These are phyloP conservation scores for Termitomyces sp. DNA, from an alignment of 768 basidiomycete genomes.

Conservation along the genomic window DNA sequence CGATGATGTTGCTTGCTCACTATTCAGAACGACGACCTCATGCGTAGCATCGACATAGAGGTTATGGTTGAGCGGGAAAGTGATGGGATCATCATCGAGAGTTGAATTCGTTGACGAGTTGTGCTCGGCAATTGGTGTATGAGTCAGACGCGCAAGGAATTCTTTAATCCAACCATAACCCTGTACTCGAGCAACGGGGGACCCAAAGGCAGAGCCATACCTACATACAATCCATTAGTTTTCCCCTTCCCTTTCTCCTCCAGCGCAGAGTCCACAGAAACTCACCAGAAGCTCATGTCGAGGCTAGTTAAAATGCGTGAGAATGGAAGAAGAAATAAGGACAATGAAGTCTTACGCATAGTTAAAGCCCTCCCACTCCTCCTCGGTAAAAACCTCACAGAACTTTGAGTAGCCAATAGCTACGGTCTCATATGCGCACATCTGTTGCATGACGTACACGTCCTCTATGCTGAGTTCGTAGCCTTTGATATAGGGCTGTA, in stretches of 20 bases:
- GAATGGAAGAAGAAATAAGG: background rate
- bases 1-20: slow-evolving; percentile 29
- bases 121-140: slow-evolving; percentile 61
- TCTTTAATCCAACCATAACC: slow-evolving; percentile 83
- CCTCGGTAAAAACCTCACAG: slow-evolving; percentile 83
- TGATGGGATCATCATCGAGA: slow-evolving; percentile 58
- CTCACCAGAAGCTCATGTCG: slow-evolving; percentile 60
- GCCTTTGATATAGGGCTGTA: slow-evolving; percentile 55
- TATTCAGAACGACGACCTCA: slow-evolving; percentile 86
- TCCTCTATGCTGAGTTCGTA: slow-evolving; percentile 62
- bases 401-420: slow-evolving; percentile 89
- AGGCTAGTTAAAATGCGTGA: slow-evolving; percentile 31
- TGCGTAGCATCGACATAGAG: slow-evolving; percentile 89
- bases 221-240: slow-evolving; percentile 22
- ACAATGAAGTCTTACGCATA: slow-evolving; percentile 44
- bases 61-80: slow-evolving; percentile 65
- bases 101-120: slow-evolving; percentile 86
- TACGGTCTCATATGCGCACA: slow-evolving; percentile 92
- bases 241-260: background rate
- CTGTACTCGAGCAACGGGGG: slow-evolving; percentile 68
- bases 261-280: background rate
- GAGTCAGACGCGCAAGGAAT: slow-evolving; percentile 74
- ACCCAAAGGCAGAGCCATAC: slow-evolving; percentile 78
- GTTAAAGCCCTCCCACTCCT: slow-evolving; percentile 92
- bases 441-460: slow-evolving; percentile 71